These are phyloP conservation scores for Penicillium olsonii DNA, from an alignment of 2,329 filamentous ascomycete species.

Conservation along the genomic window DNA sequence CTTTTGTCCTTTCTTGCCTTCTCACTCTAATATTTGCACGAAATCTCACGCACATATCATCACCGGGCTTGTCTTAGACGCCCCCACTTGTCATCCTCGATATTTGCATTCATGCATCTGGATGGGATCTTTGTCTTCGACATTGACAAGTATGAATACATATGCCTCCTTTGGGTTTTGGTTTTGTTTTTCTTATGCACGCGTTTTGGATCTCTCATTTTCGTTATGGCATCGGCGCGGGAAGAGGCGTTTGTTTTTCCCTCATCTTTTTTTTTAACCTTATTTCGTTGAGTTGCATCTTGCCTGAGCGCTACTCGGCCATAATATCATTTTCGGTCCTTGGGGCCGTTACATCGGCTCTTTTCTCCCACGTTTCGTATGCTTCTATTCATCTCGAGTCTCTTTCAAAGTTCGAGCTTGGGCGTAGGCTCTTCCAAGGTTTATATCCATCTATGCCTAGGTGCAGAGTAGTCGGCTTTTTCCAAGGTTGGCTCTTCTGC, in stretches of 20 bases:
- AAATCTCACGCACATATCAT: constrained; percentile 22
- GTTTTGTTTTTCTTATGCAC: constrained; percentile 3
- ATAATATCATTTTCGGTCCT: constrained; percentile 13
- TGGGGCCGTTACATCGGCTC: constrained; percentile 7
- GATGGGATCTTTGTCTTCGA: not conserved
- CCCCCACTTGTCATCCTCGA: not conserved
- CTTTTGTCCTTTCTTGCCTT: constrained; percentile 2
- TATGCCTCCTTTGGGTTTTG: constrained; percentile 12
- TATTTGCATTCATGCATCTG: not conserved
- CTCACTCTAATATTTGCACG: constrained; percentile 7
- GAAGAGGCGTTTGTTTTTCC: constrained; percentile 11
- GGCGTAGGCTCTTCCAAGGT: too few species aligned
- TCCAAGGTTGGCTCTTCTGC: too few species aligned
- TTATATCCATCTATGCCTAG: too few species aligned
- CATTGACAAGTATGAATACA: constrained; percentile 16
- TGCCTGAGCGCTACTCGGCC: constrained; percentile 5
- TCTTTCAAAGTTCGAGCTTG: too few species aligned
- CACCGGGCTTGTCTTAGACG: constrained; percentile 4
- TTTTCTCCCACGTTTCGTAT: constrained; percentile 2
- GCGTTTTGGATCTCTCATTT: constrained; percentile 7
- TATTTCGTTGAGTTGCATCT: too few species aligned
- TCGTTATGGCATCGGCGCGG: constrained; percentile 23
- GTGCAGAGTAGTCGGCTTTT: too few species aligned
- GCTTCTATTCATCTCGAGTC: too few species aligned
- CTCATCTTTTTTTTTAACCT: constrained; percentile 4